A percentile compares a stretch with the other conserved stretches of the same genome.
These are phyloP conservation scores for Trichosanthes truncata DNA, from an alignment of 306 rosid genomes.

Conservation along the genomic window DNA sequence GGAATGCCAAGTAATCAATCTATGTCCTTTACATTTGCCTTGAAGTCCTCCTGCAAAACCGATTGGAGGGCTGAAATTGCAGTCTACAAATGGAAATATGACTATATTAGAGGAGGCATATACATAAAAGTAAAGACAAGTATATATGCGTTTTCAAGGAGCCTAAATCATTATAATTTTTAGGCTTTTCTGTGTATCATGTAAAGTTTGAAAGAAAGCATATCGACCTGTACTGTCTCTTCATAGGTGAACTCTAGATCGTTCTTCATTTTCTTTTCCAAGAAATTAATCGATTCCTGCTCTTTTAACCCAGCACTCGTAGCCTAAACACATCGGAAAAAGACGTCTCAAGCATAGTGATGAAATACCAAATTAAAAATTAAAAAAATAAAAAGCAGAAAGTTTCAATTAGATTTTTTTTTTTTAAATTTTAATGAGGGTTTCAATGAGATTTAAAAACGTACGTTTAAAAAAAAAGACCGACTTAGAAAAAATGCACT, in stretches of 20 bases:
- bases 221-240: conserved; percentile 80
- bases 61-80: conserved; percentile 93
- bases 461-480: background rate
- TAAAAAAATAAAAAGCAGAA: too few relatives aligned
- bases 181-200: background rate
- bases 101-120: background rate
- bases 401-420: too few relatives aligned
- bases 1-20: background rate
- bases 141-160: background rate
- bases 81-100: conserved; percentile 37
- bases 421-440: too few relatives aligned
- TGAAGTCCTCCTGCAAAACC: conserved; percentile 95
- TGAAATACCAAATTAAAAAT: background rate
- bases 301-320: conserved; percentile 93
- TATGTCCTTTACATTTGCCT: conserved; percentile 55
- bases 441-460: too few relatives aligned
- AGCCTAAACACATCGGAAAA: conserved; percentile 33
- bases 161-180: background rate
- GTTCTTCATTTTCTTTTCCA: conserved; percentile 97
- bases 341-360: background rate
- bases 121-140: background rate
- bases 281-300: conserved; percentile 94
- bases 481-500: background rate
- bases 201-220: background rate
- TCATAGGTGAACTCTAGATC: conserved; percentile 80